Conservation (phyloP, 306 rosid genomes). For the Ormosia semicastrata region DNA sequence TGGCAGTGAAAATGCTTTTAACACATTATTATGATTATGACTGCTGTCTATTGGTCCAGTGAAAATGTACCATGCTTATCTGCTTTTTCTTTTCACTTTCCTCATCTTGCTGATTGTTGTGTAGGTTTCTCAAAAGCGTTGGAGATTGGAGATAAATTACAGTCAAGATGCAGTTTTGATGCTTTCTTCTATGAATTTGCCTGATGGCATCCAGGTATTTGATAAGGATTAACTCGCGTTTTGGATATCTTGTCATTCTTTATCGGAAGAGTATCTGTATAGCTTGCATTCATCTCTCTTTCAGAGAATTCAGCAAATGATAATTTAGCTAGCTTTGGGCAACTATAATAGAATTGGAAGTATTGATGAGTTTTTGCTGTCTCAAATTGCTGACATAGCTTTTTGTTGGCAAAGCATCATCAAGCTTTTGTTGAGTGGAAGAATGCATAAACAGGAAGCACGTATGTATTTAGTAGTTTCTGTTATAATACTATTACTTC, state of each 20-base stretch:
- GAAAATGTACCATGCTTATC: not conserved
- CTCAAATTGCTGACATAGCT: not conserved
- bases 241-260: not conserved
- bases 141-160: slow-evolving; percentile 85
- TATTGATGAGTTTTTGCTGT: not conserved
- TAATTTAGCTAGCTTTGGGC: not conserved
- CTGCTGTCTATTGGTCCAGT: no score
- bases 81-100: not conserved
- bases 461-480: not conserved
- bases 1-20: not conserved
- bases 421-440: not conserved
- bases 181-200: slow-evolving; percentile 97
- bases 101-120: not conserved
- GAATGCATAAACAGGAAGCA: not conserved
- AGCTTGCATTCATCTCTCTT: not conserved
- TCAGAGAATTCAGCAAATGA: not conserved
- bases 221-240: not conserved
- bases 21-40: not conserved
- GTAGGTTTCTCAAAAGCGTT: slow-evolving; percentile 88
- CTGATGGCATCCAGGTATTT: slow-evolving; percentile 92
- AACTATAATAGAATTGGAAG: not conserved
- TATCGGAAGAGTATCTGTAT: not conserved
- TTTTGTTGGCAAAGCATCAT: not conserved
- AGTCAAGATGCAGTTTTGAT: slow-evolving; percentile 80
- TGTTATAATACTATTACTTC: not conserved